Percentiles rank a stretch among this genome's conserved stretches.
Evolutionary conservation across 2,329 filamentous ascomycete genomes (phyloP).

Genomic region (Ceratocystis diversiconidia): DNA sequence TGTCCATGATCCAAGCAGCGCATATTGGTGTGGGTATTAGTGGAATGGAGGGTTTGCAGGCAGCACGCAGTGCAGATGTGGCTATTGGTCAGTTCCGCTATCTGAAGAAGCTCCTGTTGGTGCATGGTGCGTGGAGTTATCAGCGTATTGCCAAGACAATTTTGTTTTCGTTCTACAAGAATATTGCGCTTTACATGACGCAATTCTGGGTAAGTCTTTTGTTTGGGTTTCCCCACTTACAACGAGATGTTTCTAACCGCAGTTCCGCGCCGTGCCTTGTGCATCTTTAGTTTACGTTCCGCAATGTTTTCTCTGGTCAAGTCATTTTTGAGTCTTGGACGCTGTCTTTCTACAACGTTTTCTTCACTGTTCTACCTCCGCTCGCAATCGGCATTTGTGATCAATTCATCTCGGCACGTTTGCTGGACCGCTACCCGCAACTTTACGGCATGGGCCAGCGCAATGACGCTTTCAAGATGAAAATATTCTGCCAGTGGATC

Average conservation of each 20-base stretch:
- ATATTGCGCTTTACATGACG: constrained; percentile 96
- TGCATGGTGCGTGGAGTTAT: constrained; percentile 96
- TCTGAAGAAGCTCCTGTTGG: constrained; percentile 80
- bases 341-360: constrained; percentile 97
- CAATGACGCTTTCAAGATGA: constrained; percentile 83
- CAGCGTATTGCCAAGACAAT: constrained; percentile 95
- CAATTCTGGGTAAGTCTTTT: constrained; percentile 75
- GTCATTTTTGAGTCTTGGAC: constrained; percentile 99
- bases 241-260: background rate
- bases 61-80: constrained; percentile 87
- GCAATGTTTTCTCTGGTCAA: constrained; percentile 94
- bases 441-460: constrained; percentile 87
- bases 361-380: constrained; percentile 88
- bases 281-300: constrained; percentile 65
- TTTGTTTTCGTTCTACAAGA: constrained; percentile 98
- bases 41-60: constrained; percentile 91
- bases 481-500: constrained; percentile 88
- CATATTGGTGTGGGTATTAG: constrained; percentile 97
- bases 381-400: constrained; percentile 93
- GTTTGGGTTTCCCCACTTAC: too few relatives aligned
- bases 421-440: constrained; percentile 91
- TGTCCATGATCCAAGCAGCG: constrained; percentile 99
- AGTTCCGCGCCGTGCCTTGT: background rate
- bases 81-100: constrained; percentile 93
- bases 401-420: constrained; percentile 86